Evolutionary conservation across 768 basidiomycete genomes (phyloP), one percentile per base, ranked within the genome.

Genomic region (Trametes cingulata): DNA sequence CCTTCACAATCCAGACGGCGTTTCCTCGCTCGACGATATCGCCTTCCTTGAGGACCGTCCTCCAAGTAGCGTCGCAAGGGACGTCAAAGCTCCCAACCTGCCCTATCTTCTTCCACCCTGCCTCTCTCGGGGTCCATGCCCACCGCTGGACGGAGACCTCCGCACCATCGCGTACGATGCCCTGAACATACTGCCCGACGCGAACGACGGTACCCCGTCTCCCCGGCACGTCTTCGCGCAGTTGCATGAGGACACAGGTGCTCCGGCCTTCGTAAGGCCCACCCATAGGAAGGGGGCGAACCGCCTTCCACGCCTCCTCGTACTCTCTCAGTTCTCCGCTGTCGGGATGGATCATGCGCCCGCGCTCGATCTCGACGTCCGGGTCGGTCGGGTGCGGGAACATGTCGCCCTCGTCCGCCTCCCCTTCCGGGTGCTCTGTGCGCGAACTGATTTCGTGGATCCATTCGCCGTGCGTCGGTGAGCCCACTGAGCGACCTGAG

Each of bases 361-460:
- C 63, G 15, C 53, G 46, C 56, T 64, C 63, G 39, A 60, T 45
- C 36, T 36, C 49, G 36, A 60, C 59, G 43, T 52, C 52, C 10
- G 56, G 56, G 1, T 54, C 45, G 20, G 61, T 55, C 17, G 59
- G 59, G 25, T 64, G 55, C 7, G 63, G 63, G 25, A 22, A 47
- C 39, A 45, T 61, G 40, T 53, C 59, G 20, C 63, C 63, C 41
- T 62, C 61, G 56, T 62, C 61, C 15, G 52, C 20, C 46, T 60
- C 63, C n/a, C 35, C 46, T 15, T 60, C 55, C 9, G 63, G 63
- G 17, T 55, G 41, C 24, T 25, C 47, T 4, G 50, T 60, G 56
- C 59, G 59, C n/a, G 63, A 64, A 35, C 60, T 60, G 51, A 61
- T 60, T 14, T 64, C 58, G 51, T 64, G 63, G 48, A 52, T 57